These are phyloP conservation scores for Hysterium pulicare DNA, from an alignment of 2,329 filamentous ascomycete species.

Conservation along the genomic window DNA sequence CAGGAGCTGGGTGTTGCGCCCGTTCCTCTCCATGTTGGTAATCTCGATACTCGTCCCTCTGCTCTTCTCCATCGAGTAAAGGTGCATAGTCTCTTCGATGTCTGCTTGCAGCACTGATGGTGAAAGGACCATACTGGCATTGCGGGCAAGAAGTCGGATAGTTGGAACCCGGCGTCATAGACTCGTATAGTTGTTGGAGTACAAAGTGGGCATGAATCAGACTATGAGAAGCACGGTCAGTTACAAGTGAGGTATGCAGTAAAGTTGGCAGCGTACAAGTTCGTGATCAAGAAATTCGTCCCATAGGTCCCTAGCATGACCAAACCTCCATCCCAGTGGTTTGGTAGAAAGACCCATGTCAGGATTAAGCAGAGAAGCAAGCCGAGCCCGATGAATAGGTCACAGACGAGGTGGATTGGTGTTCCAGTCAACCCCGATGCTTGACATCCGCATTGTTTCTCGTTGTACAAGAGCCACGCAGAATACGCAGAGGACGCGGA, in stretches of 20 bases:
- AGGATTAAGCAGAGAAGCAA: slow-evolving; percentile 23
- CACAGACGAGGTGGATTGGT: slow-evolving; percentile 22
- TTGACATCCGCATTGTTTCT: slow-evolving; percentile 22
- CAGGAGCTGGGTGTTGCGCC: too few species aligned
- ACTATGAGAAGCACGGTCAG: slow-evolving; percentile 9
- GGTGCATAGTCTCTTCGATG: slow-evolving; percentile 17
- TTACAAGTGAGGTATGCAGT: neutral
- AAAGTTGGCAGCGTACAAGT: slow-evolving; percentile 19
- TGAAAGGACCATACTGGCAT: slow-evolving; percentile 19
- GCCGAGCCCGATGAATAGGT: slow-evolving; percentile 17
- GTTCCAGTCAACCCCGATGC: slow-evolving; percentile 22
- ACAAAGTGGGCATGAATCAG: slow-evolving; percentile 24
- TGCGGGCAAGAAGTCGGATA: slow-evolving; percentile 23
- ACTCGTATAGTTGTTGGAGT: slow-evolving; percentile 14
- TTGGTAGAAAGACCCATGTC: slow-evolving; percentile 17
- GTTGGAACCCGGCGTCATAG: slow-evolving; percentile 10
- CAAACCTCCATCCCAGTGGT: slow-evolving; percentile 1
- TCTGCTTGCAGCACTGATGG: slow-evolving; percentile 7
- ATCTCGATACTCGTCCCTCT: neutral
- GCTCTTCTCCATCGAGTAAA: slow-evolving; percentile 14
- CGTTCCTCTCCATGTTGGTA: neutral
- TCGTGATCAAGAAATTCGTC: slow-evolving; percentile 24
- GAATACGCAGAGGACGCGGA: slow-evolving; percentile 24
- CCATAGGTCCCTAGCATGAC: slow-evolving; percentile 26
- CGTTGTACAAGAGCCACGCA: slow-evolving; percentile 20